Conservation (phyloP, 768 basidiomycete species). For the Cystoderma amianthinum region DNA sequence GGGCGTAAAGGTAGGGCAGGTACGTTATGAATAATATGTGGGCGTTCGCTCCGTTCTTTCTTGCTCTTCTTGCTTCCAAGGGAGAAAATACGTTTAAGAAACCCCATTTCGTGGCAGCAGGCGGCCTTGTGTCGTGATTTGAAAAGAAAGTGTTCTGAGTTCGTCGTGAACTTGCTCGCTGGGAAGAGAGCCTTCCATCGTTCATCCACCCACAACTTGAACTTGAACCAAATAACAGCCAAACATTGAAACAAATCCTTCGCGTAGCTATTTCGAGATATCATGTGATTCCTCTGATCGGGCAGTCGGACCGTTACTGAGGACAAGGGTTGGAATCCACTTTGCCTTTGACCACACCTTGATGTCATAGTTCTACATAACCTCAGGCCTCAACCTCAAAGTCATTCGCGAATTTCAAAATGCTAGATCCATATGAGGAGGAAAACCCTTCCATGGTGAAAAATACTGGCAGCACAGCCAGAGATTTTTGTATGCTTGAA, state of each 20-base stretch:
- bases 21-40: slow-evolving; percentile 18
- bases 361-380: too few species aligned
- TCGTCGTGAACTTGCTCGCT: slow-evolving; percentile 16
- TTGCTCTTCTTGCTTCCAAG: slow-evolving; percentile 59
- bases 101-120: slow-evolving; percentile 44
- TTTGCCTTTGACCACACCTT: too few species aligned
- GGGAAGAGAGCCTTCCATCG: slow-evolving; percentile 11
- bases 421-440: too few species aligned
- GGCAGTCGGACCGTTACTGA: too few species aligned
- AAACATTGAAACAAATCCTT: too few species aligned
- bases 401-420: too few species aligned
- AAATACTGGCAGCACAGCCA: slow-evolving; percentile 53
- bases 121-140: slow-evolving; percentile 11
- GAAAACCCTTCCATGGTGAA: slow-evolving; percentile 21
- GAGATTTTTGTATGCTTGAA: slow-evolving; percentile 77
- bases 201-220: too few species aligned
- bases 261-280: too few species aligned
- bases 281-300: too few species aligned
- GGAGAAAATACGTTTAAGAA: slow-evolving; percentile 66
- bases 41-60: slow-evolving; percentile 27
- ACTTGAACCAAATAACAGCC: slow-evolving; percentile 39
- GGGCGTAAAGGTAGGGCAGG: slow-evolving; percentile 15
- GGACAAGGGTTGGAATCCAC: too few species aligned
- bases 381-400: too few species aligned
- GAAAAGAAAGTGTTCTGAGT: slow-evolving; percentile 17